Base-by-base conservation (phyloP, 2,329 filamentous ascomycete genomes). In the Aspergillus eucalypticola region DNA sequence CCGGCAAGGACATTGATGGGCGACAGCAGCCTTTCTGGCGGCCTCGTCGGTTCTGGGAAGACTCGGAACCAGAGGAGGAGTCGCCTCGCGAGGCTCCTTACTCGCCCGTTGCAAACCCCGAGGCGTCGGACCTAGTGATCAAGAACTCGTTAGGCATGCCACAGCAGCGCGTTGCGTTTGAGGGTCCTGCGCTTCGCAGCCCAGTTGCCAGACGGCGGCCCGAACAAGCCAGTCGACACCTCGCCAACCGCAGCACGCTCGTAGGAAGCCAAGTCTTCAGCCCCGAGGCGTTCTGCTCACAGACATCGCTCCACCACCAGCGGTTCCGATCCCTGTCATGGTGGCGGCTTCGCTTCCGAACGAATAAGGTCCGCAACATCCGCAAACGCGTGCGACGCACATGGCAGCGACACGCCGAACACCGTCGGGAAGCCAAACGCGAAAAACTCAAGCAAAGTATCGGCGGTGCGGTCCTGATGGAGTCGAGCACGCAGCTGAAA, bases 1-100 rank as follows among this genome's bases (percentile, higher is more conserved):
- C 76, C 2, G 77, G 75, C 38, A 74, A 77, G 54, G 74, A 79
- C 21, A 73, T 78, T 50, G 79, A 85, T 56, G 78, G 77, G 46
- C 79, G 79, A 42, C 71, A 86, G 5, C 82, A 87, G 64, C 85
- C 86, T 1, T 86, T 88, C 69, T 88, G 86, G 86, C 80, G 83
- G 21, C 86, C 86, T 1, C 82, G 82, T 39, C 81, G 81, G n/a
- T 87, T 88, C 72, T 88, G 85, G 85, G 84, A 87, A 41, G 83
- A 83, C 41, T 73, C 84, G 25, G 76, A 76, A 51, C 73, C 75
- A 10, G 78, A 80, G 41, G 76, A 69, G 23, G 75, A 79, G 17
- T 62, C 64, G 8, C 60, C 61, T 17, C 58, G 55, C 11, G 59
- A 60, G n/a, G 54, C 53, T 21, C 35, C 10, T 23, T 29, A 23